Base-by-base conservation (phyloP, 352 stramenopile genomes). In the Globisporangium megalacanthum region DNA sequence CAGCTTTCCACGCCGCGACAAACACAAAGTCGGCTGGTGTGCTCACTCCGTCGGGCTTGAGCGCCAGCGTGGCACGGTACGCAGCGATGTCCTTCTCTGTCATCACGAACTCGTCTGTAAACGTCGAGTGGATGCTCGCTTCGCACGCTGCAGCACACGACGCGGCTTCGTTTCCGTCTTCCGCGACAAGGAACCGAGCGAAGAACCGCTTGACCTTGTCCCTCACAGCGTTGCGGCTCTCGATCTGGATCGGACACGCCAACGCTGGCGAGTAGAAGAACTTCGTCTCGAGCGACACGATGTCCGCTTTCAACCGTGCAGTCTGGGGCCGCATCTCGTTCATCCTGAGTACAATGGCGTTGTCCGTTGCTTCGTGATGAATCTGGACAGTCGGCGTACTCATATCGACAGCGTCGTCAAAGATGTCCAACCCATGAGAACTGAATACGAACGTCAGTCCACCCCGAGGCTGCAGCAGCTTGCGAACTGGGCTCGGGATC, bases 141-240 rank as follows among this genome's bases (percentile, higher is more conserved):
- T 65, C 53, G 47, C 83, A 90, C 8, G 82, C 83, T 36, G 61
- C 54, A 35, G 75, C 56, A 58, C 80, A 92, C 6, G 79, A 84
- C 37, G 72, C 70, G 10, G 76, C 72, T 41, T 90, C 77, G 25
- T 85, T 69, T 13, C 71, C 70, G 13, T 86, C 59, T 39, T 83
- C 71, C 11, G 79, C 80, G 29, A 90, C 67, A 72, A 81, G 90
- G 67, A 92, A 89, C 29, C 73, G 74, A 39, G 82, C 79, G 61
- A 91, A 94, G 58, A 92, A 92, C 8, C 56, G 51, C 65, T 91
- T 91, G 19, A 90, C 78, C 47, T 79, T 78, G 35, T 80, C 71
- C 19, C 83, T 66, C 31, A 46, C 22, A 20, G 68, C 70, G n/a
- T 65, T 66, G 17, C 56, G 64, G 29, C 68, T 67, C 42, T 83